These are phyloP conservation scores for Comarum palustre DNA, from an alignment of 306 rosid genomes.

Conservation along the genomic window DNA sequence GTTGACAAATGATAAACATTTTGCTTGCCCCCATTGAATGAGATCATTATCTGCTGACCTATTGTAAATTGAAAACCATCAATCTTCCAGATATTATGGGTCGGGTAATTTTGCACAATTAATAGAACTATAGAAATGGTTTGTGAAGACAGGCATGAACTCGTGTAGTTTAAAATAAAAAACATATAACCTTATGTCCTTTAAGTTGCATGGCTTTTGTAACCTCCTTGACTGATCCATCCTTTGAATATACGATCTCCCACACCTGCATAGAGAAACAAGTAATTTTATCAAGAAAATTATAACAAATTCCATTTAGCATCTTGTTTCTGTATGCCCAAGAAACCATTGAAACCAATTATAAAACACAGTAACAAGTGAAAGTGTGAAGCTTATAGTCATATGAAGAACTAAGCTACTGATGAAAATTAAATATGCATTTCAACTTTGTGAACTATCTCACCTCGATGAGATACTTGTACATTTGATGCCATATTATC, in stretches of 20 bases:
- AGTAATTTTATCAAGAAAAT: background rate
- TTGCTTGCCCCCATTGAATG: background rate
- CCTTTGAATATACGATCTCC: conserved; percentile 90
- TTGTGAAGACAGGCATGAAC: background rate
- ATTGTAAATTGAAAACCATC: background rate
- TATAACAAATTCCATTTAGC: background rate
- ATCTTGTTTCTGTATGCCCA: background rate
- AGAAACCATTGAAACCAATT: background rate
- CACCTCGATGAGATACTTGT: background rate
- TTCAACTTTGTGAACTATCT: background rate
- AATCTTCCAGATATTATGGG: background rate
- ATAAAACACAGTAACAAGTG: background rate
- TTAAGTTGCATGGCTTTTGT: conserved; percentile 90
- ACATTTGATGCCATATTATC: background rate
- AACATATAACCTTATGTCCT: conserved; percentile 82
- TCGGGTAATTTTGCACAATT: background rate
- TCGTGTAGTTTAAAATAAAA: conserved; percentile 9
- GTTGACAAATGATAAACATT: background rate
- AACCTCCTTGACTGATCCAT: conserved; percentile 94
- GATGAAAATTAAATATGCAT: background rate
- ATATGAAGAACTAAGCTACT: background rate
- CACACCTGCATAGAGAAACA: conserved; percentile 54
- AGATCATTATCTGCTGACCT: background rate
- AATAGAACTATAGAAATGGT: background rate
- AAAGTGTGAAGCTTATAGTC: background rate